Percentiles rank a stretch among this genome's conserved stretches.
Conservation (phyloP, 176 grass and related monocot genomes). For the Eleusine coracana region DNA sequence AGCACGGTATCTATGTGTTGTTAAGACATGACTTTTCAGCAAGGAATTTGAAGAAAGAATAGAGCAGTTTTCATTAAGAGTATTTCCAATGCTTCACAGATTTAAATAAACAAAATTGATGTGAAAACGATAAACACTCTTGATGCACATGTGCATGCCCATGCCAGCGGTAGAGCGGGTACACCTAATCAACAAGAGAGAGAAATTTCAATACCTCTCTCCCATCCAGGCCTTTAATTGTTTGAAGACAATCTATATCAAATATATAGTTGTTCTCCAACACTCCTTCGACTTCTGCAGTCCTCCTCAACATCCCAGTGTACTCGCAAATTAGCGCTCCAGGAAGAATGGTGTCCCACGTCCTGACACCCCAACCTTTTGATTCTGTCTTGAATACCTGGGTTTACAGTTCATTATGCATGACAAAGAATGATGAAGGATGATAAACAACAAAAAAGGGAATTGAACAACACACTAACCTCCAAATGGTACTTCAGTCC, state of each 20-base stretch:
- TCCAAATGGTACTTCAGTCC: constrained; percentile 71
- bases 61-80: neutral
- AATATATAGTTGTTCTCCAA: constrained; percentile 86
- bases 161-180: neutral
- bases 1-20: neutral
- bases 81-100: neutral
- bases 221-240: constrained; percentile 85
- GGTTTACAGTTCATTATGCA: neutral
- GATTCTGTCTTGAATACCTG: constrained; percentile 75
- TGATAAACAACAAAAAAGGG: neutral
- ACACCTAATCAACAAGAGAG: neutral
- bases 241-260: constrained; percentile 91
- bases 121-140: neutral
- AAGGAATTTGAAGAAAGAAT: constrained; percentile 1
- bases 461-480: constrained; percentile 51
- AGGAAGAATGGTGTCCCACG: constrained; percentile 83
- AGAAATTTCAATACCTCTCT: constrained; percentile 59
- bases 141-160: neutral
- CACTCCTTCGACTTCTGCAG: constrained; percentile 62
- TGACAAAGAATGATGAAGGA: neutral
- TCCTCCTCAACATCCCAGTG: constrained; percentile 60
- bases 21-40: neutral
- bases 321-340: constrained; percentile 88
- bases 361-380: constrained; percentile 88
- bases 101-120: neutral